These are phyloP conservation scores for Neofusicoccum ribis DNA, from an alignment of 2,329 filamentous ascomycete species.

Conservation along the genomic window DNA sequence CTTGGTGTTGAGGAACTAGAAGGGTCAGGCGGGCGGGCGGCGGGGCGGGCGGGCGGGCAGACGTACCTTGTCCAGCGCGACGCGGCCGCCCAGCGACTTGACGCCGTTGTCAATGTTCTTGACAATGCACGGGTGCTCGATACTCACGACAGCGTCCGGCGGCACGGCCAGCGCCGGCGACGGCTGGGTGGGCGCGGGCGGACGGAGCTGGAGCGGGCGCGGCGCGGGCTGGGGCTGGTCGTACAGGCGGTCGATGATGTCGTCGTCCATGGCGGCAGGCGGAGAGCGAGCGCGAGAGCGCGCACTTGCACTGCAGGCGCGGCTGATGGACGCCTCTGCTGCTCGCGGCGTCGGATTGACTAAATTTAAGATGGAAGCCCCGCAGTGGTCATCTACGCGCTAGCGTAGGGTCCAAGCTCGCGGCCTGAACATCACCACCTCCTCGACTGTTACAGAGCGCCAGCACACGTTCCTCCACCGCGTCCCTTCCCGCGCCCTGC, in stretches of 20 bases:
- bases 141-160: constrained; percentile 54
- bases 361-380: constrained; percentile 14
- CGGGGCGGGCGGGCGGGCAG: background rate
- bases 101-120: constrained; percentile 65
- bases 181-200: background rate
- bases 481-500: constrained; percentile 12
- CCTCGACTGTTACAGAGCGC: constrained; percentile 19
- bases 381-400: constrained; percentile 10
- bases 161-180: constrained; percentile 55
- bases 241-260: constrained; percentile 13
- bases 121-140: constrained; percentile 69
- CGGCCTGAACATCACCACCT: constrained; percentile 17
- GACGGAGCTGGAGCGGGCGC: background rate
- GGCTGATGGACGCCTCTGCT: background rate
- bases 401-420: constrained; percentile 10
- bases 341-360: background rate
- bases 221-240: background rate
- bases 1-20: no score
- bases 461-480: constrained; percentile 15
- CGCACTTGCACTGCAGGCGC: constrained; percentile 1
- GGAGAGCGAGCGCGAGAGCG: background rate
- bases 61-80: constrained; percentile 55
- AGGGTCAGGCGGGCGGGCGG: no score
- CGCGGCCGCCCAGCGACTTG: constrained; percentile 60
- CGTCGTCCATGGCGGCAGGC: constrained; percentile 8